Evolutionary conservation across 306 rosid species (phyloP).

Genomic region (Cyclanthera cordifolia): DNA sequence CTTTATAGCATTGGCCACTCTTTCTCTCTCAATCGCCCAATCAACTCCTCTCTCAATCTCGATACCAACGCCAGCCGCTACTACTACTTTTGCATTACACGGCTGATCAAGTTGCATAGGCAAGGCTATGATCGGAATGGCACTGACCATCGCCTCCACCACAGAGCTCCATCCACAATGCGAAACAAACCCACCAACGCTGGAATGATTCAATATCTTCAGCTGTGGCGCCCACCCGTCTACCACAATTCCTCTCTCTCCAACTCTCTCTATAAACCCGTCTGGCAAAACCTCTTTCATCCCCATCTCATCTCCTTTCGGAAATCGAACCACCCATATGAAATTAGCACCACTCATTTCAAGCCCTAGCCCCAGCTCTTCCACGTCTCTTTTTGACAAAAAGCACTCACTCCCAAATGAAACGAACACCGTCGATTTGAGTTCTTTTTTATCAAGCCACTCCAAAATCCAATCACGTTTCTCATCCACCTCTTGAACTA

Average conservation of each 20-base stretch:
- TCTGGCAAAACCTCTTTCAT: conserved; percentile 12
- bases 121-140: background rate
- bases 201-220: conserved; percentile 3
- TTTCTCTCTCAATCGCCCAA: background rate
- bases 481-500: too few species aligned
- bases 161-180: conserved; percentile 25
- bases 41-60: background rate
- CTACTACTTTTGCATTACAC: background rate
- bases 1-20: background rate
- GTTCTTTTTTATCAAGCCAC: background rate
- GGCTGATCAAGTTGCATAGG: background rate
- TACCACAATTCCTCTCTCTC: conserved; percentile 3
- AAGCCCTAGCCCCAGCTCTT: conserved; percentile 17
- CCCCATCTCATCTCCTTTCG: background rate
- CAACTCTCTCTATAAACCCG: conserved; percentile 12
- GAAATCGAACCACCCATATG: conserved; percentile 20
- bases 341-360: conserved; percentile 14
- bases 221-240: conserved; percentile 22
- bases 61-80: background rate
- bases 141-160: conserved; percentile 7
- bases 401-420: conserved; percentile 25
- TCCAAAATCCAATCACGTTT: too few species aligned
- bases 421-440: conserved; percentile 15
- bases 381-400: background rate
- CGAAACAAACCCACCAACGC: conserved; percentile 19